Evolutionary conservation across 768 basidiomycete species (phyloP).

Genomic region (Termitomyces sp.): DNA sequence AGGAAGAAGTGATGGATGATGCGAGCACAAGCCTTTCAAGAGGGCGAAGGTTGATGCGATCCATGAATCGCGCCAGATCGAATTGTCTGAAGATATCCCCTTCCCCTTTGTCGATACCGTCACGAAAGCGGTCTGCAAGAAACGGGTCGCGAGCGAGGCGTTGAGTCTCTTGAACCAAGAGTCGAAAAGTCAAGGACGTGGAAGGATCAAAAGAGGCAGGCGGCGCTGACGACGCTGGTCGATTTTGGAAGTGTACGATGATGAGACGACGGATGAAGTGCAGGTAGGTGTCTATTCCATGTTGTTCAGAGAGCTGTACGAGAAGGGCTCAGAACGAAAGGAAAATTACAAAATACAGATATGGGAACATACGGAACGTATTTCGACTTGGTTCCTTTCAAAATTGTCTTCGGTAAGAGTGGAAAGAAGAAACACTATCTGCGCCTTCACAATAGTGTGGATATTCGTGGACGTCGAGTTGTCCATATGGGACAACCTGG

Average conservation of each 20-base stretch:
- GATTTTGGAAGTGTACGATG: constrained; percentile 67
- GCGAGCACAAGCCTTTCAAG: constrained; percentile 77
- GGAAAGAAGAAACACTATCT: constrained; percentile 95
- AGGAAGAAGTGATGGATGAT: constrained; percentile 63
- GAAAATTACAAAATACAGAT: constrained; percentile 11
- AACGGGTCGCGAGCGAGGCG: constrained; percentile 87
- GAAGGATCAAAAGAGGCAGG: constrained; percentile 70
- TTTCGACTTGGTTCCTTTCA: constrained; percentile 89
- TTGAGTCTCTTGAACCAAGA: constrained; percentile 84
- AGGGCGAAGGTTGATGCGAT: constrained; percentile 74
- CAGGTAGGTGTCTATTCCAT: constrained; percentile 94
- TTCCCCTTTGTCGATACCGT: constrained; percentile 85
- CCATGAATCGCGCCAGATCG: constrained; percentile 76
- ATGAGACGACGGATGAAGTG: constrained; percentile 97
- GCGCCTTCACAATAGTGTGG: constrained; percentile 90
- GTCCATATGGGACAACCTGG: constrained; percentile 86
- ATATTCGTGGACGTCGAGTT: constrained; percentile 81
- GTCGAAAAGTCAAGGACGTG: constrained; percentile 72
- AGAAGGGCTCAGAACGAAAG: constrained; percentile 9
- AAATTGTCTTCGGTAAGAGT: constrained; percentile 97
- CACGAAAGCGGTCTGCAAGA: constrained; percentile 85
- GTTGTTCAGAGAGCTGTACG: constrained; percentile 86
- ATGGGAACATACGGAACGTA: constrained; percentile 72
- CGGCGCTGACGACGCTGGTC: constrained; percentile 54
- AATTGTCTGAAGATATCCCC: constrained; percentile 80